Evolutionary conservation across 257 asterid genomes (phyloP), one percentile per base, ranked within the genome.

Genomic region (Salvia hispanica): DNA sequence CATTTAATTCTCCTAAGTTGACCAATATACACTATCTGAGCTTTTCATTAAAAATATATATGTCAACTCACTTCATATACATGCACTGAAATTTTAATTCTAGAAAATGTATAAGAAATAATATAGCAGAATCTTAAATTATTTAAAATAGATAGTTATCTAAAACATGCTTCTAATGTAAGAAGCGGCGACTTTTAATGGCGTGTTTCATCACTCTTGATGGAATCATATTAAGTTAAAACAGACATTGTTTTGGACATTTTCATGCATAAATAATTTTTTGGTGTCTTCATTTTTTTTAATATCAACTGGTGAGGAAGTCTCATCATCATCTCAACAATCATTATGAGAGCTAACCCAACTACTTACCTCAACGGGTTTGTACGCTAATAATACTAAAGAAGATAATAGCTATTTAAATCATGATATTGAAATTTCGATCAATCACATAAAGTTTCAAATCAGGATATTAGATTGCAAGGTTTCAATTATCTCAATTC

Each of bases 11-110:
- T 11, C 58, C 25, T 48, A 3, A 53, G 58, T 53, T 53, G 58
- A 21, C 58, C 58, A 9, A 1, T 9, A 21, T 53, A 21, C 21
- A 21, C 6, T 4, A 46, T 47, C 5, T 47, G 53, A 47, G 53
- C 1, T 47, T n/a, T 46, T 47, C 54, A 5, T 14, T n/a, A 47
- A 47, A 47, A 6, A 9, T 16, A 8, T 53, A 8, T 4, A 53
- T 9, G 58, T 53, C 58, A 53, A 53, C 36, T 21, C 58, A 53
- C 58, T 53, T 21, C 37, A 53, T 53, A 51, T 9, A 5, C 43
- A 39, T 39, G 43, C 43, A 39, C 43, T 39, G 43, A 5, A 6
- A 39, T 39, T 39, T 39, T 39, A 39, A 1, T 39, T 8, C 6
- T 39, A 39, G 7, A 39, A 34, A 5, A 6, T 39, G 43, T 39